Conservation (phyloP, 371 early-diverging fungal genomes). For the Apophysomyces sp. region DNA sequence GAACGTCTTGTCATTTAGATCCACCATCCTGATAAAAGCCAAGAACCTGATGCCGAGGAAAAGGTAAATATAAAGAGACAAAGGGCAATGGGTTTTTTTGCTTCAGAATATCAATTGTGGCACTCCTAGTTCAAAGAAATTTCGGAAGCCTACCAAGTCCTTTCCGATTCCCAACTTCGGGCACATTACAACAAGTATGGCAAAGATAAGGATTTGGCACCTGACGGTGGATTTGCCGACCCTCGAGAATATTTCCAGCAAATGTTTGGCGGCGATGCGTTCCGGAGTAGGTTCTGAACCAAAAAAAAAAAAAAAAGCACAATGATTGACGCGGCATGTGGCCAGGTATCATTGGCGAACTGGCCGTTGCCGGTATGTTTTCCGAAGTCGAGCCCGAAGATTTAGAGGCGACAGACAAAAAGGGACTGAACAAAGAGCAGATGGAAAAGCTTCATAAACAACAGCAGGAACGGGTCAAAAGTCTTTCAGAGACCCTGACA, state of each 20-base stretch:
- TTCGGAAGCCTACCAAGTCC: conserved; percentile 93
- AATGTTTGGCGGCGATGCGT: conserved; percentile 95
- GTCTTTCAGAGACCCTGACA: conserved; percentile 73
- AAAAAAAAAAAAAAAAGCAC: not conserved
- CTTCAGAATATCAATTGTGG: no score
- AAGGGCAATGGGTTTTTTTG: no score
- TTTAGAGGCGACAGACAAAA: conserved; percentile 10
- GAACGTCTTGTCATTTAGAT: conserved; percentile 40
- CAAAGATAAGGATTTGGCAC: conserved; percentile 66
- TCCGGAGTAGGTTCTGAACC: conserved; percentile 55
- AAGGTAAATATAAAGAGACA: conserved; percentile 53
- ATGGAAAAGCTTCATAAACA: conserved; percentile 51
- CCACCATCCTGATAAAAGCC: conserved; percentile 97
- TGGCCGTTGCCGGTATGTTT: conserved; percentile 46
- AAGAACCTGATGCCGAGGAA: conserved; percentile 85
- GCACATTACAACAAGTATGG: conserved; percentile 89
- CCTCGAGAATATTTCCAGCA: conserved; percentile 92
- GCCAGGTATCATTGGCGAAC: conserved; percentile 47
- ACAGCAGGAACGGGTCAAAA: conserved; percentile 72
- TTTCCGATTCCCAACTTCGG: conserved; percentile 89
- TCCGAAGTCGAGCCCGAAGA: conserved; percentile 26
- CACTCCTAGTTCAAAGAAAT: conserved; percentile 93
- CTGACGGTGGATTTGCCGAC: conserved; percentile 80
- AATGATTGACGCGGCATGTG: not conserved
- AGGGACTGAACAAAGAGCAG: conserved; percentile 53